Percentiles rank a stretch among this genome's conserved stretches.
Conservation (phyloP, 2,329 filamentous ascomycete species). For the Cladorrhinum sp. region DNA sequence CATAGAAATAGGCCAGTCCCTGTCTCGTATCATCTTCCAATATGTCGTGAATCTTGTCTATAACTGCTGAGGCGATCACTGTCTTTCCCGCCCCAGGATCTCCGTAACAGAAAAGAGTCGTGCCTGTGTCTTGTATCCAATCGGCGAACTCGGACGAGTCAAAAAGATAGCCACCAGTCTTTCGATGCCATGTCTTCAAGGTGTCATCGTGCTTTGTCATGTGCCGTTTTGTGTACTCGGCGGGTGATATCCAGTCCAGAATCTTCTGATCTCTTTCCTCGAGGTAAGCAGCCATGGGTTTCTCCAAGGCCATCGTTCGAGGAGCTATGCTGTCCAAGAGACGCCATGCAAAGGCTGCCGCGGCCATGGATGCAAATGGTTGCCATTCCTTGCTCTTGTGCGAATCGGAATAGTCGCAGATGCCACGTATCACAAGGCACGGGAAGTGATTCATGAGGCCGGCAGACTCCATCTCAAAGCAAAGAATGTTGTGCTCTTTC, state of each 20-base stretch:
- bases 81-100: neutral
- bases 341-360: neutral
- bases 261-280: neutral
- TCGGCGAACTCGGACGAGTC: neutral
- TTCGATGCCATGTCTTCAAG: neutral
- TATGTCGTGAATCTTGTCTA: neutral
- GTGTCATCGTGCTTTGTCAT: neutral
- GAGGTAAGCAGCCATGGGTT: neutral
- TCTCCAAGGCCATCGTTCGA: neutral
- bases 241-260: neutral
- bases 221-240: neutral
- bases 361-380: neutral
- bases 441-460: constrained; percentile 10
- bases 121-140: neutral
- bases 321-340: neutral
- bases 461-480: constrained; percentile 9
- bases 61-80: neutral
- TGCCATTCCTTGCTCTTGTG: constrained; percentile 4
- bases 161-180: neutral
- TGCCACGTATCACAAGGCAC: neutral
- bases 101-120: neutral
- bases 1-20: neutral
- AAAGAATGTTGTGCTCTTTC: neutral
- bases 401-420: constrained; percentile 2
- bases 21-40: neutral